Evolutionary conservation across 345 rosid species (phyloP).

Genomic region (Adansonia digitata): DNA sequence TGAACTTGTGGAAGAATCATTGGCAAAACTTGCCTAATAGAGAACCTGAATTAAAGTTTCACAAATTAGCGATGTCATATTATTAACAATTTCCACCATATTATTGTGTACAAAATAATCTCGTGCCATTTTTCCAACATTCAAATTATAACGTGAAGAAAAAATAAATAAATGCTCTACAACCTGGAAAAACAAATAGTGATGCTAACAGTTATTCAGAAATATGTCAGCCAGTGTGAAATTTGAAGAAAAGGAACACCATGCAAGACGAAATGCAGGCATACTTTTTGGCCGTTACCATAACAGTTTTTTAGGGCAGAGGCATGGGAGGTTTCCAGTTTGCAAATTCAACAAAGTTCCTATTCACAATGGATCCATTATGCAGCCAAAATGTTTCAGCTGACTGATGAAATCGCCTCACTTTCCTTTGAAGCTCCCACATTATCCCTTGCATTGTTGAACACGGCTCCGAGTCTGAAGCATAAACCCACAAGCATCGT

Average conservation of each 20-base stretch:
- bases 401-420: constrained; percentile 84
- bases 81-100: background rate
- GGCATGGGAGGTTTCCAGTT: constrained; percentile 77
- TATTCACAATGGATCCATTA: constrained; percentile 60
- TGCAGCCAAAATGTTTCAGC: constrained; percentile 96
- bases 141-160: background rate
- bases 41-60: background rate
- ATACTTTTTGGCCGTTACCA: background rate
- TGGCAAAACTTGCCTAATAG: too few relatives aligned
- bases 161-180: background rate
- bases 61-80: background rate
- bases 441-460: constrained; percentile 77
- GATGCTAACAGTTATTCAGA: background rate
- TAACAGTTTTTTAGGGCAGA: constrained; percentile 46
- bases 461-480: constrained; percentile 57
- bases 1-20: too few relatives aligned
- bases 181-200: background rate
- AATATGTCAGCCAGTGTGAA: background rate
- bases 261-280: background rate
- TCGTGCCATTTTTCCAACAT: constrained; percentile 7
- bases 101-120: background rate
- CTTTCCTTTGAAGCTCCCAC: constrained; percentile 96
- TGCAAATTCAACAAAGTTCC: constrained; percentile 62
- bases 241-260: background rate
- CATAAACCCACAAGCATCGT: constrained; percentile 79